phyloP scores from a whole-genome alignment of 129 eudicot species.

The Lactuca saligna region DNA sequence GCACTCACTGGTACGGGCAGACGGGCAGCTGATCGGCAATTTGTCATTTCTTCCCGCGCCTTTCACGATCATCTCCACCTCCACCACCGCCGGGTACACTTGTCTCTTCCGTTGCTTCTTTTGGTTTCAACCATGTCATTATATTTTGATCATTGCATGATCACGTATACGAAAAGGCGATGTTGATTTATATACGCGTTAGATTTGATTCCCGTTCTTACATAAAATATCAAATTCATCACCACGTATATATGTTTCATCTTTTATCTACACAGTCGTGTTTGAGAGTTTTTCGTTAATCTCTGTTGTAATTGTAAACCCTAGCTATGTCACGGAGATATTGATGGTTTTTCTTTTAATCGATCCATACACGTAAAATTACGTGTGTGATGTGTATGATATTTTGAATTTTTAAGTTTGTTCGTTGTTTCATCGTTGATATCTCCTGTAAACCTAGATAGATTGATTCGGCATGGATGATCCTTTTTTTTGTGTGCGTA shows the following conservation, averaged over 20 bases:
- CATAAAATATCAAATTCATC: conserved; percentile 1
- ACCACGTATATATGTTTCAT: not conserved
- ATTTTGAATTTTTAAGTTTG: not conserved
- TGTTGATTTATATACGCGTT: not conserved
- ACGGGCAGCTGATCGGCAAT: conserved; percentile 7
- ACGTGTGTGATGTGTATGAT: conserved; percentile 1
- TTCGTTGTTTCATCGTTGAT: not conserved
- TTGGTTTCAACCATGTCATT: not conserved
- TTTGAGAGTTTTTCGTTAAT: not conserved
- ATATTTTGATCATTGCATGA: not conserved
- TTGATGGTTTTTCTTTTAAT: not conserved
- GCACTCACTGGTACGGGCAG: conserved; percentile 13
- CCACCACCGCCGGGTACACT: conserved; percentile 14
- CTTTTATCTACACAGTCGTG: not conserved
- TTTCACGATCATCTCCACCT: conserved; percentile 15
- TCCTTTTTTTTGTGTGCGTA: not conserved
- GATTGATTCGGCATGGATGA: not conserved
- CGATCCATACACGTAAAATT: not conserved
- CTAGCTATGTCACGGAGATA: conserved; percentile 2
- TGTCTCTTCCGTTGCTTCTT: not conserved
- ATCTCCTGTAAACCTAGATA: not conserved
- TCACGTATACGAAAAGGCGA: not conserved
- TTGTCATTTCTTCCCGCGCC: conserved; percentile 30
- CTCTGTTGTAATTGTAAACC: conserved; percentile 22
- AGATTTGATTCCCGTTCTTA: not conserved